A percentile compares a stretch with the other conserved stretches of the same genome.
Evolutionary conservation across 139 green algal species (phyloP).

Genomic region (Coccomyxa sp.): DNA sequence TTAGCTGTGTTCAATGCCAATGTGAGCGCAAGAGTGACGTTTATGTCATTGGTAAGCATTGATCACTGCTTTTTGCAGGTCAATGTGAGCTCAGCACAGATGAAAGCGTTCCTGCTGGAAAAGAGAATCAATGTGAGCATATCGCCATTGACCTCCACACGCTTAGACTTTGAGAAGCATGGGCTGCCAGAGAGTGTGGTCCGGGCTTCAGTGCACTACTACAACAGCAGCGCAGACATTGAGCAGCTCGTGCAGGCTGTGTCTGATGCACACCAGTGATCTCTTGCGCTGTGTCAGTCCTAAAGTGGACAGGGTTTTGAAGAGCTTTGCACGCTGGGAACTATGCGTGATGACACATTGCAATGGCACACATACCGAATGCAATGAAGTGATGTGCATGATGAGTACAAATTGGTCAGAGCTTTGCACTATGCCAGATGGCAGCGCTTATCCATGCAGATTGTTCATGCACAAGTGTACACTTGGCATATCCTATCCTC

Average conservation of each 20-base stretch:
- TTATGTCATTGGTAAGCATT: neutral
- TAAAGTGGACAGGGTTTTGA: too few relatives aligned
- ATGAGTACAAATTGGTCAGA: too few relatives aligned
- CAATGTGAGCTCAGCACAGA: constrained; percentile 4
- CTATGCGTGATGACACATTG: too few relatives aligned
- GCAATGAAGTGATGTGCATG: too few relatives aligned
- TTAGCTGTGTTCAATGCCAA: neutral
- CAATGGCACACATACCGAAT: too few relatives aligned
- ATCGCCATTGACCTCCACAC: constrained; percentile 33
- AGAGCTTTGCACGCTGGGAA: too few relatives aligned
- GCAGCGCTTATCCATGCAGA: too few relatives aligned
- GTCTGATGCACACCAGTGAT: too few relatives aligned
- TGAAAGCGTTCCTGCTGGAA: constrained; percentile 13
- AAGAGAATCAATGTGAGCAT: constrained; percentile 43
- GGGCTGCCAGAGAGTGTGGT: constrained; percentile 35
- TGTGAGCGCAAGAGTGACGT: neutral
- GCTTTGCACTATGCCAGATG: too few relatives aligned
- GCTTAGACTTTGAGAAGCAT: constrained; percentile 47
- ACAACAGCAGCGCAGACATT: constrained; percentile 57
- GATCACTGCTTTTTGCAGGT: constrained; percentile 8
- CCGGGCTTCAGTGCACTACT: constrained; percentile 61
- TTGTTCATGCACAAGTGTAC: too few relatives aligned
- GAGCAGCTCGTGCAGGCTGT: constrained; percentile 31
- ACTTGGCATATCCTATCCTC: too few relatives aligned
- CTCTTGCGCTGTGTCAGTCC: too few relatives aligned